Evolutionary conservation across 2,329 filamentous ascomycete species (phyloP).

Genomic region (Orbilia ellipsospora): DNA sequence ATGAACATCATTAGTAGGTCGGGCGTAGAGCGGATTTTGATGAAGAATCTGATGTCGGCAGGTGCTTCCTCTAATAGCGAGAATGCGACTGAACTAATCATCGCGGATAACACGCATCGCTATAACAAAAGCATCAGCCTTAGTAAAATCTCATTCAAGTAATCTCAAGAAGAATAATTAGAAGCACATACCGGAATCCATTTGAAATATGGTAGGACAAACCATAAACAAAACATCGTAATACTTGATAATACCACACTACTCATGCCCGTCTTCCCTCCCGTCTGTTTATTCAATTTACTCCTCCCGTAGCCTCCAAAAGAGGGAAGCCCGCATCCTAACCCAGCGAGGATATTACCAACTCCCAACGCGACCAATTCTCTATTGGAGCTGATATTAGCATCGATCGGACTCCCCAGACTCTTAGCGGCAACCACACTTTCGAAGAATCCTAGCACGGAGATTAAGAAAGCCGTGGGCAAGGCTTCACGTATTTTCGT

Average conservation of each 20-base stretch:
- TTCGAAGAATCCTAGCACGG: slow-evolving; percentile 97
- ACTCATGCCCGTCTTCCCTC: slow-evolving; percentile 92
- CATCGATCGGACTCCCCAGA: slow-evolving; percentile 83
- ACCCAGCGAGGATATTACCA: slow-evolving; percentile 88
- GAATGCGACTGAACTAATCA: slow-evolving; percentile 95
- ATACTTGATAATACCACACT: slow-evolving; percentile 86
- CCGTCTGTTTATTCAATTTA: slow-evolving; percentile 93
- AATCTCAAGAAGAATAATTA: neutral
- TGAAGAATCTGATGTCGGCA: slow-evolving; percentile 89
- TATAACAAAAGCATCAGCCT: neutral
- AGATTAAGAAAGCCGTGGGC: slow-evolving; percentile 91
- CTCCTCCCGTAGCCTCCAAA: slow-evolving; percentile 97
- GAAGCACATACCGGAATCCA: slow-evolving; percentile 81
- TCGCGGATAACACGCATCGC: slow-evolving; percentile 77
- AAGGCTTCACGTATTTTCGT: slow-evolving; percentile 85
- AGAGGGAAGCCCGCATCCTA: slow-evolving; percentile 90
- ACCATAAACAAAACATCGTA: slow-evolving; percentile 81
- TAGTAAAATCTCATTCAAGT: neutral
- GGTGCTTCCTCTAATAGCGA: slow-evolving; percentile 95
- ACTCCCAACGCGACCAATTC: slow-evolving; percentile 91
- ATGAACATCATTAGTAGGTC: slow-evolving; percentile 88
- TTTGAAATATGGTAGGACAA: slow-evolving; percentile 90
- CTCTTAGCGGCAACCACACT: slow-evolving; percentile 96
- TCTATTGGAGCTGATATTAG: slow-evolving; percentile 72
- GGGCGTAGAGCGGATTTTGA: slow-evolving; percentile 83